Base-by-base conservation (phyloP, 208 protist species). In the Tritrichomonas musculus region DNA sequence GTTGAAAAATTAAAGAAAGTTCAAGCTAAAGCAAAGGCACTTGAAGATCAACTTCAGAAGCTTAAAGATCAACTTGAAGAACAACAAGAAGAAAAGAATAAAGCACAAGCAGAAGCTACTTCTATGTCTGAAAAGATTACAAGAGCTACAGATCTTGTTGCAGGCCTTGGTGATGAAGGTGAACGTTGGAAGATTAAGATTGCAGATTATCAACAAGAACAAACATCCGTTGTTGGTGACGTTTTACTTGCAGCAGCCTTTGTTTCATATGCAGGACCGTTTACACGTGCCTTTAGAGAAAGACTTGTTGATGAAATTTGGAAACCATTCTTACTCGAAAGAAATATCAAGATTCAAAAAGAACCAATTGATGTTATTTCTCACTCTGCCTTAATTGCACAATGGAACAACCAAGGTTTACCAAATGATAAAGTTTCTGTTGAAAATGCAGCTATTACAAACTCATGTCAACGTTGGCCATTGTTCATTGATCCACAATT, bases 401-500 rank as follows among this genome's bases (percentile, higher is more conserved):
- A 94, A 92, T 99, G 98, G 98, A 97, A 98, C 94, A 99, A 99
- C 94, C 97, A 99, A 94, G 97, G 97, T 22, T 96, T 99, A 27
- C 98, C 98, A 36, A 98, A 97, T 3, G 98, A 99, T 95, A 95
- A 96, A 60, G 96, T 99, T 33, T 99, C 98, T 20, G 97, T 98
- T 1, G 97, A 99, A 94, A 99, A 99, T 95, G 98, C 97, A 77
- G 96, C 97, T 39, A 98, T 99, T 93, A 95, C 98, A 47, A 97
- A 94, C 41, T 98, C 98, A 93, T 98, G 97, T 95, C 96, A 97
- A 93, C 97, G 98, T 44, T 99, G 98, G 98, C 98, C 98, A 93
- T 95, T 99, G 55, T 96, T 99, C 92, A 98, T 99, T 92, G 98
- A 99, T 95, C 98, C 98, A 50, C 98, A 99, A 96, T 95, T 99